Conservation (phyloP, 495 filamentous ascomycete species). For the Tuber indicum region DNA sequence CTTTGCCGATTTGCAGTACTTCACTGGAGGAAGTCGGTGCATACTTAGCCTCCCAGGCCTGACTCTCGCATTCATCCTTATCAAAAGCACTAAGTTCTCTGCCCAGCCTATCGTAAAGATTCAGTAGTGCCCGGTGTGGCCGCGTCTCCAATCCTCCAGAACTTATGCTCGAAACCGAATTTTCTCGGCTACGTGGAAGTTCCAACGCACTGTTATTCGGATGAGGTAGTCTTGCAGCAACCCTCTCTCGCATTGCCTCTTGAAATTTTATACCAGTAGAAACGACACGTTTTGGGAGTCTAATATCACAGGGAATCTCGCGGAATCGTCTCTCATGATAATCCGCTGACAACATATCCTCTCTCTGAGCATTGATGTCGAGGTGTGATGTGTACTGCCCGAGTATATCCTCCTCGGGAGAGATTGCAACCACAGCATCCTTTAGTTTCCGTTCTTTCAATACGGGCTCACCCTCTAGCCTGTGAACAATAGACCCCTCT, state of each 20-base stretch:
- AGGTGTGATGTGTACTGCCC: slow-evolving; percentile 39
- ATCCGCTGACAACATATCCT: slow-evolving; percentile 44
- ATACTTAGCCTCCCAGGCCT: slow-evolving; percentile 81
- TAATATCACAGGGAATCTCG: slow-evolving; percentile 23
- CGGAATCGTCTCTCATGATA: slow-evolving; percentile 29
- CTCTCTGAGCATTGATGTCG: slow-evolving; percentile 48
- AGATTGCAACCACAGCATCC: slow-evolving; percentile 18
- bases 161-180: slow-evolving; percentile 43
- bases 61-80: slow-evolving; percentile 62
- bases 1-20: slow-evolving; percentile 69
- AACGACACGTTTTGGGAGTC: slow-evolving; percentile 41
- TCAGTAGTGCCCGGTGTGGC: slow-evolving; percentile 41
- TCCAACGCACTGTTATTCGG: slow-evolving; percentile 31
- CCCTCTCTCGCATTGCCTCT: slow-evolving; percentile 26
- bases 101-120: slow-evolving; percentile 55
- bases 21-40: slow-evolving; percentile 62
- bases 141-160: slow-evolving; percentile 12
- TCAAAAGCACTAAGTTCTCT: slow-evolving; percentile 72
- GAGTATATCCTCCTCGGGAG: slow-evolving; percentile 23
- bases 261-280: slow-evolving; percentile 42
- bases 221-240: slow-evolving; percentile 34
- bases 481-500: neutral
- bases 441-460: slow-evolving; percentile 31
- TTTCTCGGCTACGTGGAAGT: slow-evolving; percentile 46
- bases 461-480: neutral